Conservation (phyloP, 1,284 basidiomycete species). For the Lignosus rhinocerotis region DNA sequence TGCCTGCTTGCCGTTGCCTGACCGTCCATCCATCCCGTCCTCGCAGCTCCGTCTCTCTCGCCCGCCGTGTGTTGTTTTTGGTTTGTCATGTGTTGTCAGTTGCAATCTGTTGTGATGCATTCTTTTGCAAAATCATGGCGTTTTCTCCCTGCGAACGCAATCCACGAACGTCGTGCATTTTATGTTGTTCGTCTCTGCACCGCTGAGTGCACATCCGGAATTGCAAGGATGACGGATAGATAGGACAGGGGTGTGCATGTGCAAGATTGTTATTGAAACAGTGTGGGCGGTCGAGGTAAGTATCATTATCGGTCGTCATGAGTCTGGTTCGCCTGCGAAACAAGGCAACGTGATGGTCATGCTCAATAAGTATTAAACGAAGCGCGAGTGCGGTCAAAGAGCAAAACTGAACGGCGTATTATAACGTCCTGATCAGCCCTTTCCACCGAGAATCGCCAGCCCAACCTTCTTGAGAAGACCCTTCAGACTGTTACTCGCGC, state of each 20-base stretch:
- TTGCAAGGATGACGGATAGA: not conserved
- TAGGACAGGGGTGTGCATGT: not conserved
- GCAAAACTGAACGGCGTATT: not conserved
- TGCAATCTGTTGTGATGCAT: conserved; percentile 33
- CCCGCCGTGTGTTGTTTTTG: conserved; percentile 24
- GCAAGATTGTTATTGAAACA: conserved; percentile 1
- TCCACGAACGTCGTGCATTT: not conserved
- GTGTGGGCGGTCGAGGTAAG: not conserved
- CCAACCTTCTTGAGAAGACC: conserved; percentile 82
- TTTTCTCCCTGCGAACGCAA: not conserved
- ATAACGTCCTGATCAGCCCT: conserved; percentile 13
- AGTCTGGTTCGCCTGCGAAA: conserved; percentile 11
- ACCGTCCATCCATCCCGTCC: not conserved
- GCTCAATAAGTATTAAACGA: not conserved
- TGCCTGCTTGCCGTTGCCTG: not conserved
- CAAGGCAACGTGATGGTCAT: not conserved
- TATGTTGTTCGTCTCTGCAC: not conserved
- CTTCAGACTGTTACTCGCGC: conserved; percentile 86
- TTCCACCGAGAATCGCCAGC: conserved; percentile 31
- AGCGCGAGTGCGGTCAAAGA: not conserved
- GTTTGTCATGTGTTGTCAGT: conserved; percentile 30
- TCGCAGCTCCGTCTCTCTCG: not conserved
- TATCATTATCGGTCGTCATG: not conserved
- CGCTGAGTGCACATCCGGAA: not conserved
- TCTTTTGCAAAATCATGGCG: conserved; percentile 21